phyloP scores from a whole-genome alignment of 2,329 filamentous ascomycete genomes.

The Aaosphaeria arxii region DNA sequence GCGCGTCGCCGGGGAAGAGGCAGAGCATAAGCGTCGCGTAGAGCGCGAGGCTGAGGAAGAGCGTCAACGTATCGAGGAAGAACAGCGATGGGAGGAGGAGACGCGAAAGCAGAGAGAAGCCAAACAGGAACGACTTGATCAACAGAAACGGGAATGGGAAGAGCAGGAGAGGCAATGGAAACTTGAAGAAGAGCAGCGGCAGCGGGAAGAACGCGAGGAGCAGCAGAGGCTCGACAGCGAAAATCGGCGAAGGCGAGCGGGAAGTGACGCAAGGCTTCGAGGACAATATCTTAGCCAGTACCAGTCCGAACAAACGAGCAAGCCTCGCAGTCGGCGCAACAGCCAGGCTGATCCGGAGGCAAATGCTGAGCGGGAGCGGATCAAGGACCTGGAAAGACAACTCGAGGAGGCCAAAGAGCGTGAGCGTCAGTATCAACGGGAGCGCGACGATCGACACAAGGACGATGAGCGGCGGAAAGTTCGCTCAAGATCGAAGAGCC shows the following conservation, averaged over 20 bases:
- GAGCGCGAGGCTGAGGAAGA: constrained; percentile 62
- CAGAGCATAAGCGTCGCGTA: constrained; percentile 46
- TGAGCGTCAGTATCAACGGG: constrained; percentile 61
- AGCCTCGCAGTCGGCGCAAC: constrained; percentile 33
- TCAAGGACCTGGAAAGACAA: constrained; percentile 76
- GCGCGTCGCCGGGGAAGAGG: constrained; percentile 51
- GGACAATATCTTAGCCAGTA: constrained; percentile 89
- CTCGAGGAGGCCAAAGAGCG: constrained; percentile 66
- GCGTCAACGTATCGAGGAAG: constrained; percentile 60
- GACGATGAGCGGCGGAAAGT: constrained; percentile 34
- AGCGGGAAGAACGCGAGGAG: constrained; percentile 69
- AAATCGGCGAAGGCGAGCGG: constrained; percentile 57
- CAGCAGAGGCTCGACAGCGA: constrained; percentile 67
- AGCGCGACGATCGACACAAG: constrained; percentile 53
- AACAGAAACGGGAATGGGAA: constrained; percentile 72
- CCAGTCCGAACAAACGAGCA: constrained; percentile 62
- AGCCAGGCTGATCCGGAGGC: constrained; percentile 43
- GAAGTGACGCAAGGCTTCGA: constrained; percentile 66
- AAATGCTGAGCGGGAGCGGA: constrained; percentile 61
- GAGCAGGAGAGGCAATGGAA: constrained; percentile 76
- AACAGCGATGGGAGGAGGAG: constrained; percentile 65
- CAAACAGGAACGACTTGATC: constrained; percentile 58
- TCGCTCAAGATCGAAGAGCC: constrained; percentile 36
- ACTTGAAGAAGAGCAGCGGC: constrained; percentile 68
- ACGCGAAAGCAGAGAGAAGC: constrained; percentile 57